Evolutionary conservation across 1,139 yeast genomes (phyloP), one percentile per base, ranked within the genome.

Genomic region (Pichia cactophila): DNA sequence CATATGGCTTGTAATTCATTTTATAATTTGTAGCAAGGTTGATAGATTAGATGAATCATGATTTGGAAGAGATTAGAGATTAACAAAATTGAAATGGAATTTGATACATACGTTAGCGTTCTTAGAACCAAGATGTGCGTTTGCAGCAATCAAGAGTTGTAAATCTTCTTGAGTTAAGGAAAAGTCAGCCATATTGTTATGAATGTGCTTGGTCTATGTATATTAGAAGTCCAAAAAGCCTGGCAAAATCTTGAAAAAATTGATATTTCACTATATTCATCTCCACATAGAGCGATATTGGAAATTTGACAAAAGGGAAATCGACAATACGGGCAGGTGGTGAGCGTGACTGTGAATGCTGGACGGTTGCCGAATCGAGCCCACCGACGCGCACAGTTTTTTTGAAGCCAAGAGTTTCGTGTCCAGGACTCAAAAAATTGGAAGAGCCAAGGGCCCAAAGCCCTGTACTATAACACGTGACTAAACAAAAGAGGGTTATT

Each of bases 121-220:
- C 89, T 92, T 92, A 73, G 97, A 84, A 75, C 99, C 99, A 76
- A 92, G 86, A 84, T 94, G 99, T 70, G 86, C 92, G 88, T 92
- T 92, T 75, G 99, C 99, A 74, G 99, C 97, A 80, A 94, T 85
- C 79, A 94, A 85, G 75, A 92, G 88, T 84, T 92, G 94, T 81
- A 96, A 96, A 80, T 92, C 98, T 81, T 90, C 97, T 78, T 94
- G 90, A 75, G 97, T 83, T 57, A 63, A 60, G 45, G 66, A 62
- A 56, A 63, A 63, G 59, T 62, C 66, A 59, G 65, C 66, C 67
- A 63, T 63, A 51, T 53, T 59, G 52, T 41, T 39, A 38, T 38
- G 43, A 49, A 47, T 47, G 48, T 49, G 49, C 49, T 50, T 50
- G 46, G 48, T 50, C 46, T 45, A 48, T 45, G 46, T 45, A 42